Evolutionary conservation across 208 protist species (phyloP).

Genomic region (Crithidia brevicula): DNA sequence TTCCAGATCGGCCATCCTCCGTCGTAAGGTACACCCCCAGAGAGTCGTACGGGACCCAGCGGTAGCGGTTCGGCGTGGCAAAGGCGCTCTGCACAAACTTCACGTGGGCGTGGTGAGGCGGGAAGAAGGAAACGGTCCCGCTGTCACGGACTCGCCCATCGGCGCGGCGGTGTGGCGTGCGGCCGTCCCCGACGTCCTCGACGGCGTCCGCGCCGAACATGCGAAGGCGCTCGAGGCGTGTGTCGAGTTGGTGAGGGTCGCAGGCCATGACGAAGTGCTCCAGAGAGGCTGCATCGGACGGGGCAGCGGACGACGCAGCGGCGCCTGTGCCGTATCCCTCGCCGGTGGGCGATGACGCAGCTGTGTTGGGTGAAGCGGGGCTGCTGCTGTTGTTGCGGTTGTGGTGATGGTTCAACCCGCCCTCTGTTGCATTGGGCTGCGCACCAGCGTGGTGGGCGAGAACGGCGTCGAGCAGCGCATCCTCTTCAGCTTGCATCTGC

Average conservation of each 20-base stretch:
- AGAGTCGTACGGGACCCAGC: conserved; percentile 79
- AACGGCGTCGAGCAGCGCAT: conserved; percentile 70
- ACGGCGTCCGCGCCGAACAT: conserved; percentile 75
- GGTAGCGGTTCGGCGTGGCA: conserved; percentile 78
- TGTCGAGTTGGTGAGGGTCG: conserved; percentile 66
- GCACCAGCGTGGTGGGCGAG: conserved; percentile 30
- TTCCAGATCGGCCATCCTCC: conserved; percentile 15
- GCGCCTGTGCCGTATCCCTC: neutral
- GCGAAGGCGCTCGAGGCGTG: conserved; percentile 70
- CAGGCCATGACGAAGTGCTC: conserved; percentile 59
- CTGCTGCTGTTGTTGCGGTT: conserved; percentile 8
- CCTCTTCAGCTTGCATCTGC: conserved; percentile 63
- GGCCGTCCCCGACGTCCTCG: conserved; percentile 82
- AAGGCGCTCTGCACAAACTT: conserved; percentile 65
- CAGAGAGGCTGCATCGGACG: conserved; percentile 26
- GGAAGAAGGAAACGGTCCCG: conserved; percentile 64
- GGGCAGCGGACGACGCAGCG: neutral
- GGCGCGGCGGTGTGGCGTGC: conserved; percentile 45
- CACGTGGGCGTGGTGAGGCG: conserved; percentile 46
- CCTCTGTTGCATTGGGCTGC: neutral
- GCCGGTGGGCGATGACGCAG: neutral
- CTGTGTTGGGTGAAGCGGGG: conserved; percentile 5
- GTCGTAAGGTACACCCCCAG: conserved; percentile 56
- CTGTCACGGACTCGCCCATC: conserved; percentile 56
- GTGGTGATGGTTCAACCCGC: too few relatives aligned